Conservation (phyloP, 495 filamentous ascomycete genomes). For the Immersiella caudata region DNA sequence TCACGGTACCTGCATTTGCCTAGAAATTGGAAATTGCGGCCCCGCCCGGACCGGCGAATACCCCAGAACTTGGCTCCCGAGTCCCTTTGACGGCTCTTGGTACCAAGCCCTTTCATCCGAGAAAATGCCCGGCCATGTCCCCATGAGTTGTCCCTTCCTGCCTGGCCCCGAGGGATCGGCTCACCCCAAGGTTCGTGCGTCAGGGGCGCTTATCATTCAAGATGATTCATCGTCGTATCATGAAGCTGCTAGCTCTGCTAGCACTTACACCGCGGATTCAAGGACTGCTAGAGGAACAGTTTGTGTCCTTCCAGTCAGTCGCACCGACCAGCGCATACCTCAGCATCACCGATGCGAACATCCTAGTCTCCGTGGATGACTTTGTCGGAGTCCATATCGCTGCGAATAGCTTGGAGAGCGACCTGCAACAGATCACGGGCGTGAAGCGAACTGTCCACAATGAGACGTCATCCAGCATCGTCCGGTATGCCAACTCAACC, state of each 20-base stretch:
- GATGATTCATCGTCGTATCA: neutral
- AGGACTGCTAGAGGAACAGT: slow-evolving; percentile 30
- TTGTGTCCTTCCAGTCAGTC: slow-evolving; percentile 32
- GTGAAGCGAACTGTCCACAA: slow-evolving; percentile 43
- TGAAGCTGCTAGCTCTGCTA: neutral
- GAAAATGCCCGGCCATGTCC: neutral
- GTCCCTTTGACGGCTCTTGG: neutral
- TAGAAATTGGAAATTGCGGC: neutral
- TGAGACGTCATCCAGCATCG: slow-evolving; percentile 27
- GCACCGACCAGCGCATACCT: slow-evolving; percentile 17
- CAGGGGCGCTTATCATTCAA: too few relatives aligned
- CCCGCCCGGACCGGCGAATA: neutral
- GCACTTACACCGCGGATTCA: neutral
- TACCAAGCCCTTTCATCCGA: neutral
- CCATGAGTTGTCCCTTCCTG: neutral
- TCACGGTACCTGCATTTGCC: neutral
- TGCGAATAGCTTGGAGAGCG: slow-evolving; percentile 56
- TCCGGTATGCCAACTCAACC: slow-evolving; percentile 17
- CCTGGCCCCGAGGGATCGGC: neutral
- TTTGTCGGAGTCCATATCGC: slow-evolving; percentile 62
- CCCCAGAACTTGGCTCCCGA: neutral
- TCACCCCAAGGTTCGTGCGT: neutral
- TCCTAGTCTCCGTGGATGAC: slow-evolving; percentile 50
- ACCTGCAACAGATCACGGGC: slow-evolving; percentile 61
- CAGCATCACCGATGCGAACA: slow-evolving; percentile 37